Percentiles rank a stretch among this genome's conserved stretches.
Evolutionary conservation across 225 moss, liverwort and hornwort species (phyloP).

Genomic region (Physcomitrellopsis africana): DNA sequence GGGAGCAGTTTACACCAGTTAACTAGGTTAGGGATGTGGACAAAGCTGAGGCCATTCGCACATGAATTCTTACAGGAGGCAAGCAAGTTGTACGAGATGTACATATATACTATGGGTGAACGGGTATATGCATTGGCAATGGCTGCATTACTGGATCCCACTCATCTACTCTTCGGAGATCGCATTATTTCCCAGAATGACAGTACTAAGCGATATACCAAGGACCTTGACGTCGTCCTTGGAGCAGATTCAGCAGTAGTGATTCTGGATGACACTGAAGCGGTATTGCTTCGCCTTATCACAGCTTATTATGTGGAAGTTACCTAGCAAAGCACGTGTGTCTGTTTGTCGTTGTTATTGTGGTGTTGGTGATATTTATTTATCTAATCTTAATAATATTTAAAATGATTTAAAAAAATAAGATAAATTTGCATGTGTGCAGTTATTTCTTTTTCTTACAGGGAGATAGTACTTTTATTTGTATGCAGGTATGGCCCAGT

Average conservation of each 20-base stretch:
- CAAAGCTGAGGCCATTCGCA: constrained; percentile 87
- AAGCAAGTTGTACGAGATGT: constrained; percentile 96
- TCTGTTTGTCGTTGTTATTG: constrained; percentile 9
- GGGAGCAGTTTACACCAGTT: constrained; percentile 76
- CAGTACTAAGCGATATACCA: constrained; percentile 83
- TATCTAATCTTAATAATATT: too few relatives aligned
- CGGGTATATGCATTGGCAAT: constrained; percentile 91
- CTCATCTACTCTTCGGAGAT: constrained; percentile 89
- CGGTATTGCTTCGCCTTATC: constrained; percentile 48
- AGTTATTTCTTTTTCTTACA: constrained; percentile 17
- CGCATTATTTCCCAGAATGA: constrained; percentile 94
- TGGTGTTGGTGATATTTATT: background rate
- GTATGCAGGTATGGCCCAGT: constrained; percentile 91
- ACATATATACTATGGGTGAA: constrained; percentile 98
- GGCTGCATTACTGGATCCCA: constrained; percentile 90
- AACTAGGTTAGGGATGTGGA: constrained; percentile 92
- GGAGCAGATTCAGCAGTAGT: constrained; percentile 96
- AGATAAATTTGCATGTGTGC: background rate
- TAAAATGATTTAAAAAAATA: too few relatives aligned
- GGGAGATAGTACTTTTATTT: constrained; percentile 23
- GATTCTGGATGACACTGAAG: constrained; percentile 98
- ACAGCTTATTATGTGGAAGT: constrained; percentile 17
- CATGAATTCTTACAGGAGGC: constrained; percentile 89
- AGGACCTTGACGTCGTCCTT: constrained; percentile 93
- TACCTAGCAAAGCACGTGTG: constrained; percentile 7